phyloP scores from a whole-genome alignment of 345 rosid species.

The Orychophragmus violaceus region DNA sequence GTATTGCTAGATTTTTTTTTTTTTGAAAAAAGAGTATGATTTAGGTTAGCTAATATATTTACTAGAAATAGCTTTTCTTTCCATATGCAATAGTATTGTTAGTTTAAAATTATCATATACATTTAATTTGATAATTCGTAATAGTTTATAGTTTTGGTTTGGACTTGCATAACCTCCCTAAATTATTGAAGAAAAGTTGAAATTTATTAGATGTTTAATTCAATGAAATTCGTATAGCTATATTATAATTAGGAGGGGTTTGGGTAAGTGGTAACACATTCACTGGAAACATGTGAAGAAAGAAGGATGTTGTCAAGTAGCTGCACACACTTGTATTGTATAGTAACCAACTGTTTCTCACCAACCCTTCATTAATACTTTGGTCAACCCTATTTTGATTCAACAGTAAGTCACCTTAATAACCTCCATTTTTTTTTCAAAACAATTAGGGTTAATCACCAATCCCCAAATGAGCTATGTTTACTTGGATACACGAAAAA shows the following conservation, averaged over 20 bases:
- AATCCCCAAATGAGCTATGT: not conserved
- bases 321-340: not conserved
- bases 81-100: not conserved
- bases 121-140: not conserved
- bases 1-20: not conserved
- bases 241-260: conserved; percentile 5
- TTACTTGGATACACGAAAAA: not conserved
- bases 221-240: not conserved
- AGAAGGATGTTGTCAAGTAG: not conserved
- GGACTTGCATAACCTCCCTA: not conserved
- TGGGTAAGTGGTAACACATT: conserved; percentile 21
- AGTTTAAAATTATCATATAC: not conserved
- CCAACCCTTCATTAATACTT: not conserved
- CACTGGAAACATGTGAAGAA: conserved; percentile 29
- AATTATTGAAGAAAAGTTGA: not conserved
- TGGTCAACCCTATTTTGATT: not conserved
- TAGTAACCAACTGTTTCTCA: not conserved
- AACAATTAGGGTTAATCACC: not conserved
- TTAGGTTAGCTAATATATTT: not conserved
- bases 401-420: not conserved
- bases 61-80: not conserved
- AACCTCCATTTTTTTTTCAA: not conserved
- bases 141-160: not conserved
- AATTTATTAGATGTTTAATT: not conserved
- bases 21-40: not conserved